These are phyloP conservation scores for Pseudogymnoascus sp. DNA, from an alignment of 2,329 filamentous ascomycete species.

Conservation along the genomic window DNA sequence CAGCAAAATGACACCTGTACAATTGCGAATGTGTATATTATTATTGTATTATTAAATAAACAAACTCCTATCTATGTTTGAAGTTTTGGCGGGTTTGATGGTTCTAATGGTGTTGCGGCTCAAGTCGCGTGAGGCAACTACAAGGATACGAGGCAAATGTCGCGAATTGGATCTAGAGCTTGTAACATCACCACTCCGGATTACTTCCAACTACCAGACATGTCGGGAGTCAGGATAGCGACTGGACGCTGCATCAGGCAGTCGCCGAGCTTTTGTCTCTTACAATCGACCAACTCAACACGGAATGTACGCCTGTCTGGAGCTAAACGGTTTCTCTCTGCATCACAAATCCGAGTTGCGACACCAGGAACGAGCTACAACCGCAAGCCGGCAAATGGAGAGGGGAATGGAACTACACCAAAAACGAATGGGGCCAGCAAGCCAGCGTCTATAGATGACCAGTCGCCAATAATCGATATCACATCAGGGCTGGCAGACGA, in stretches of 20 bases:
- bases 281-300: not conserved
- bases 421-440: constrained; percentile 28
- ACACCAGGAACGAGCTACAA: constrained; percentile 22
- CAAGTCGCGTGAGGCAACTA: constrained; percentile 9
- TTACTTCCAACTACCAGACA: not conserved
- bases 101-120: constrained; percentile 12
- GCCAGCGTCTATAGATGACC: constrained; percentile 48
- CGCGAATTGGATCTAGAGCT: not conserved
- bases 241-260: not conserved
- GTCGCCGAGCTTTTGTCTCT: not conserved
- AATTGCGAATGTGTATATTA: constrained; percentile 1
- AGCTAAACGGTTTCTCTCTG: constrained; percentile 16
- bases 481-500: constrained; percentile 45
- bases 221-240: constrained; percentile 2
- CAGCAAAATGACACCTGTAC: not conserved
- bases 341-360: constrained; percentile 18
- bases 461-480: constrained; percentile 32
- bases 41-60: constrained; percentile 10
- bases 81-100: not conserved
- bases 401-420: not conserved
- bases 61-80: not conserved
- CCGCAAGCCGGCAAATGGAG: constrained; percentile 17
- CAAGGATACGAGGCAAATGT: not conserved
- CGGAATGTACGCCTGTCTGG: not conserved
- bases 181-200: not conserved